Evolutionary conservation across 169 alveolate genomes (phyloP), one percentile per base, ranked within the genome.

Genomic region (Eimeria tenella): DNA sequence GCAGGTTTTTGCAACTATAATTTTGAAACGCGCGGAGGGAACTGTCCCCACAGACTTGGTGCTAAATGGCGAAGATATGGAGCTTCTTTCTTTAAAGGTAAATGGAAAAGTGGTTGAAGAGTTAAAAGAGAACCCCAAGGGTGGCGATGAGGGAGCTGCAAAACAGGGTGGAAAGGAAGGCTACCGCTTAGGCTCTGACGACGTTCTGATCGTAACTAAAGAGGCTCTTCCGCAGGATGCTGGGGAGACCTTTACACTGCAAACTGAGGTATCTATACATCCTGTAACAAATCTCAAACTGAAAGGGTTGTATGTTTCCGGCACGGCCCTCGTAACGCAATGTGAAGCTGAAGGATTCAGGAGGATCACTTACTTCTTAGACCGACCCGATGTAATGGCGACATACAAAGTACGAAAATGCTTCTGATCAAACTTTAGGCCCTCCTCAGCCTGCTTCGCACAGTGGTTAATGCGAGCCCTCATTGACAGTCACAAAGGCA

Each of bases 281-380:
- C 97, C 97, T 19, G 93, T 93, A 73, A 73, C 90, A 79, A 96
- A 96, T 55, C 83, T 94, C 17, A 95, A 95, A 93, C 94, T 70
- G 19, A 65, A 55, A 31, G 94, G 96, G 56, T 96, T 98, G 73
- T 98, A 98, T 93, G 97, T 96, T 94, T 96, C 98, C 31, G 98
- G 98, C 68, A 96, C 95, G 79, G 89, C 97, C 50, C 97, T 97
- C 83, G 97, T 98, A 84, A 97, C 99, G 3, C 99, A 98, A 95
- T 98, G 99, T 93, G 99, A 98, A 93, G 98, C 99, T 0, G 98
- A 98, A 81, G 99, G 99, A 11, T 97, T 98, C 94, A 93, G 99
- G 63, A 94, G 98, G 25, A 97, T 98, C 75, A 98, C 99, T 19
- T 98, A 95, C 94, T 97, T 96, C 96, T 95, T 97, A 63, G 99